Percentiles rank a stretch among this genome's conserved stretches.
Evolutionary conservation across 148 eudicot genomes (phyloP).

Genomic region (Amaranthus hypochondriacus): DNA sequence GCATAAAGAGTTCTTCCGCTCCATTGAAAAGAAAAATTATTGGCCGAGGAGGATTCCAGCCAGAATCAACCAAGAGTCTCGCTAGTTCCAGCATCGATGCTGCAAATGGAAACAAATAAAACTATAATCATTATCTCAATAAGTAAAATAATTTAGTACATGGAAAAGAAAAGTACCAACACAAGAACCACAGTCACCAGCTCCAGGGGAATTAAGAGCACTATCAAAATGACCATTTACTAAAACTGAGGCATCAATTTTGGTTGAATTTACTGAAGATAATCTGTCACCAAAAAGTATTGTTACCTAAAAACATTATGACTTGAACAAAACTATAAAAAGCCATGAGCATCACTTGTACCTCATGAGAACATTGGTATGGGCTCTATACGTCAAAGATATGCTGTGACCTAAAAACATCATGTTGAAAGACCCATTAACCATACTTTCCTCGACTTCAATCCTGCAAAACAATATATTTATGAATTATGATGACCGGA

Average conservation of each 20-base stretch:
- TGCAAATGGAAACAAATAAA: slow-evolving; percentile 25
- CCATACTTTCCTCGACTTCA: slow-evolving; percentile 76
- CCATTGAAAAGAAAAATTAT: slow-evolving; percentile 93
- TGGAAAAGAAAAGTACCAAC: slow-evolving; percentile 54
- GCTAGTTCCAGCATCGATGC: slow-evolving; percentile 92
- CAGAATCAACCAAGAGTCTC: slow-evolving; percentile 78
- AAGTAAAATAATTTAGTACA: neutral
- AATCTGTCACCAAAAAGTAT: slow-evolving; percentile 43
- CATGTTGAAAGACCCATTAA: slow-evolving; percentile 96
- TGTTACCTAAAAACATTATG: neutral
- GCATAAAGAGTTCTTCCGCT: slow-evolving; percentile 95
- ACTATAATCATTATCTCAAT: slow-evolving; percentile 4
- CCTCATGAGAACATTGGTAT: slow-evolving; percentile 85
- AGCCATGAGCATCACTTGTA: slow-evolving; percentile 21
- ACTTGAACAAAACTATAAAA: neutral
- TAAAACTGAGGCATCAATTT: slow-evolving; percentile 71
- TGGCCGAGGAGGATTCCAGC: slow-evolving; percentile 81
- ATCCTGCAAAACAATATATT: slow-evolving; percentile 56
- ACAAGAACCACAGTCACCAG: slow-evolving; percentile 98
- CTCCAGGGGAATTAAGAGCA: slow-evolving; percentile 89
- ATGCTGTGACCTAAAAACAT: slow-evolving; percentile 78
- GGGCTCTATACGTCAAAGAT: slow-evolving; percentile 77
- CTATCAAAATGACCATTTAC: slow-evolving; percentile 92
- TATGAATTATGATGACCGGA: neutral
- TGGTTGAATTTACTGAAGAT: slow-evolving; percentile 61